Base-by-base conservation (phyloP, 2,329 filamentous ascomycete genomes). In the Nannizziopsis barbatae region DNA sequence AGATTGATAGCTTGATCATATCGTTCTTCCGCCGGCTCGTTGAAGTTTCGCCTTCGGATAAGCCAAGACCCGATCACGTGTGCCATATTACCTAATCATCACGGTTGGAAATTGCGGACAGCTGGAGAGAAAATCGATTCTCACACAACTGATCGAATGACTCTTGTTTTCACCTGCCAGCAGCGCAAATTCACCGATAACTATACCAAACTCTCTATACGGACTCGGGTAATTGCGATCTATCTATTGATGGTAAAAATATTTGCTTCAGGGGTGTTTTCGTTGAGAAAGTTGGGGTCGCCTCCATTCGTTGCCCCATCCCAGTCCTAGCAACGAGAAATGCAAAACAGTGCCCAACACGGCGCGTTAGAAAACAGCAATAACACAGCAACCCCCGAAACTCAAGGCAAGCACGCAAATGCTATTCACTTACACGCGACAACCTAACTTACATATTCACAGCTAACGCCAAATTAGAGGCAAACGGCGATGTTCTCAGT, bases 231-330 rank as follows among this genome's bases (percentile, higher is more conserved):
- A 56, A 53, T 54, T 58, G 47, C 50, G 42, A 56, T 53, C 64
- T 66, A 66, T 60, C 58, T 54, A 60, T 64, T 70, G 66, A 70
- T 68, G 63, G 57, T 56, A 61, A 57, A 62, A 61, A 64, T 53
- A 51, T 52, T 55, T 53, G 52, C 51, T 61, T 56, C 60, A 47
- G 64, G 60, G 52, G 57, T 58, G 62, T 63, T 59, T 59, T 65
- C 64, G 63, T 64, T 64, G 63, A 62, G 65, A 69, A 66, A 68
- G 62, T 65, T 65, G 67, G 67, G 67, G 67, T 69, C 63, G 64
- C 56, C 58, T 62, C 58, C 55, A 40, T 52, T 49, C 62, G 56
- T 65, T 62, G 63, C 66, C 66, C 65, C 65, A 66, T 63, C 65
- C 62, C 18, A 36, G 41, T 58, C 56, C 59, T 60, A 59, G 58